A percentile compares a stretch with the other conserved stretches of the same genome.
Evolutionary conservation across 1,284 basidiomycete species (phyloP).

Genomic region (Pseudozyma tsukubaensis): DNA sequence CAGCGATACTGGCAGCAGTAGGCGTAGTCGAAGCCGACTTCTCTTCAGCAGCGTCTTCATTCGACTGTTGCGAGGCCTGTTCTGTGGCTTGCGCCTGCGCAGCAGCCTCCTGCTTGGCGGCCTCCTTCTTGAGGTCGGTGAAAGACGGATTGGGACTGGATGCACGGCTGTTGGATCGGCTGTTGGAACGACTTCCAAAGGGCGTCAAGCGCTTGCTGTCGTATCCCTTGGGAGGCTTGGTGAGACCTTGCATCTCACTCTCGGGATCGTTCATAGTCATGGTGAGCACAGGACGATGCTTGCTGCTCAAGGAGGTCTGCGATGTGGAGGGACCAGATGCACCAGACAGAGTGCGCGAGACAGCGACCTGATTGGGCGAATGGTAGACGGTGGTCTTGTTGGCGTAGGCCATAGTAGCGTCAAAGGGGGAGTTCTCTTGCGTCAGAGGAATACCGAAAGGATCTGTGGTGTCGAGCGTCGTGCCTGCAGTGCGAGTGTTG

Average conservation of each 20-base stretch:
- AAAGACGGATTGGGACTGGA: slow-evolving; percentile 45
- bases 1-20: not conserved
- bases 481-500: not conserved
- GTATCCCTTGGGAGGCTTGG: slow-evolving; percentile 41
- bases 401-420: slow-evolving; percentile 47
- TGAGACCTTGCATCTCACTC: slow-evolving; percentile 56
- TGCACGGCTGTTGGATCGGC: slow-evolving; percentile 44
- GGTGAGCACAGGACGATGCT: slow-evolving; percentile 46
- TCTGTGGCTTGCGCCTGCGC: not conserved
- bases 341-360: slow-evolving; percentile 23
- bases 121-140: slow-evolving; percentile 29
- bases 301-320: slow-evolving; percentile 9
- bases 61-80: not conserved
- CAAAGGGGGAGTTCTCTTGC: slow-evolving; percentile 46
- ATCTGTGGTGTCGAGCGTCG: slow-evolving; percentile 30
- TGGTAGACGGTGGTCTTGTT: slow-evolving; percentile 52
- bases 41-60: not conserved
- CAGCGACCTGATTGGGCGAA: slow-evolving; percentile 38
- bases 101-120: slow-evolving; percentile 12
- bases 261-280: slow-evolving; percentile 63
- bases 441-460: slow-evolving; percentile 53
- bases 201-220: slow-evolving; percentile 42
- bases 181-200: slow-evolving; percentile 52
- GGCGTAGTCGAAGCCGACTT: not conserved
- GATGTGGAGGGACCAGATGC: slow-evolving; percentile 14